Evolutionary conservation across 202 grass and related monocot species (phyloP), one percentile per base, ranked within the genome.

Genomic region (Brachypodium distachyon): DNA sequence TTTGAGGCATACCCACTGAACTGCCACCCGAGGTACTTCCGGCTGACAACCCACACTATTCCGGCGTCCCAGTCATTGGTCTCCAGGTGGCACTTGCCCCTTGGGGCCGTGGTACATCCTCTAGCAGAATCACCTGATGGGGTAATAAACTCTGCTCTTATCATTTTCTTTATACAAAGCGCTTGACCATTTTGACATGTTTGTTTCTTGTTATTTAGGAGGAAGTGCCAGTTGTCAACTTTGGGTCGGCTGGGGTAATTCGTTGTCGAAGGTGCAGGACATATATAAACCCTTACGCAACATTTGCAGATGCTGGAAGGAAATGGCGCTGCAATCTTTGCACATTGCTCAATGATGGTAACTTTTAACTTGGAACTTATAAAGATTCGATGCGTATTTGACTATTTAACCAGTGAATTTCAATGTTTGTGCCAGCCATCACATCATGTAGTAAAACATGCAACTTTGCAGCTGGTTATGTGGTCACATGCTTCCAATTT

Each of bases 311-410:
- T 90, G 78, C 91, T 74, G 96, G 96, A 81, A 92, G 91, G 65
- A 98, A 98, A 74, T 98, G 96, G 91, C 86, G 87, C 64, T 98
- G 91, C 89, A 98, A 98, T 81, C 96, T 98, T 72, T 98, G 96
- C 93, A 82, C 87, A 1, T 83, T 98, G 77, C 96, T 92, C 59
- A 98, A 92, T 90, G 96, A 98, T 49, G 96, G 91, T 95, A 95
- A 79, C 21, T 69, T 55, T 33, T 1, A 58, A 68, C 58, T 54
- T 67, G 2, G 2, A 77, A 1, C 63, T 58, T 22, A 26, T 37
- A 31, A 14, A n/a, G 2, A 84, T 59, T 19, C 14, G 43, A 18
- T 66, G 19, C 50, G n/a, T 51, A 37, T 55, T 50, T 10, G 53
- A 53, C 53, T 51, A 37, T 55, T 50, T 10, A 61, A 53, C 53